Evolutionary conservation across 345 rosid genomes (phyloP), one percentile per base, ranked within the genome.

Genomic region (Populus tremula): DNA sequence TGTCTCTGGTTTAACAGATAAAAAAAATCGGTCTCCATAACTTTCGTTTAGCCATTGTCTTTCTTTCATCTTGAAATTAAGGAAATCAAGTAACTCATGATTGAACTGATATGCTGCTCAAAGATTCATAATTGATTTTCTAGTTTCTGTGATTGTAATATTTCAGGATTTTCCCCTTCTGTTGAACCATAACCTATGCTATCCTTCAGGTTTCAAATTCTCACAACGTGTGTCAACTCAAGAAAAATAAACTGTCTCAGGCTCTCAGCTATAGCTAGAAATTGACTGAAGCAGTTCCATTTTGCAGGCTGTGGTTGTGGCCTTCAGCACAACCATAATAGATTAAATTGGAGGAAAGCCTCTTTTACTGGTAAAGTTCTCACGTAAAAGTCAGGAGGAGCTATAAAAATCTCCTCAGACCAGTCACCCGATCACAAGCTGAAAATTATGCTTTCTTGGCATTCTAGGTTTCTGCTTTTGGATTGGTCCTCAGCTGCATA

Each of bases 121-220:
- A 2, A 17, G 16, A 16, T 54, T 17, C 61, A 21, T 54, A 54
- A 54, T 16, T 54, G 61, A 54, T 33, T 33, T 33, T 33, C 35
- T 33, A 33, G 4, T 33, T 33, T 33, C 5, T 33, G 35, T 33
- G 35, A 8, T 54, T 54, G 61, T 54, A 8, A 54, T 8, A 1
- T 25, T n/a, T n/a, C 89, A 93, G 98, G 99, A 77, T 85, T 93
- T 79, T 88, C 97, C 13, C 61, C 93, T 59, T 77, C 75, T 71
- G 67, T 87, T 69, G 98, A 81, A 93, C 93, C 78, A 87, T 89
- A 82, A 86, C 64, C 77, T 95, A 93, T 79, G 99, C 98, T 31
- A 78, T 90, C 81, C 86, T 95, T 69, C 99, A 95, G 98, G 99
- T 94, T 78, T 77, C 31, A 73, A 36, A 45, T 27, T 35, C 61